A percentile compares a stretch with the other conserved stretches of the same genome.
Evolutionary conservation across 2,329 filamentous ascomycete species (phyloP).

Genomic region (Huntiella moniliformis): DNA sequence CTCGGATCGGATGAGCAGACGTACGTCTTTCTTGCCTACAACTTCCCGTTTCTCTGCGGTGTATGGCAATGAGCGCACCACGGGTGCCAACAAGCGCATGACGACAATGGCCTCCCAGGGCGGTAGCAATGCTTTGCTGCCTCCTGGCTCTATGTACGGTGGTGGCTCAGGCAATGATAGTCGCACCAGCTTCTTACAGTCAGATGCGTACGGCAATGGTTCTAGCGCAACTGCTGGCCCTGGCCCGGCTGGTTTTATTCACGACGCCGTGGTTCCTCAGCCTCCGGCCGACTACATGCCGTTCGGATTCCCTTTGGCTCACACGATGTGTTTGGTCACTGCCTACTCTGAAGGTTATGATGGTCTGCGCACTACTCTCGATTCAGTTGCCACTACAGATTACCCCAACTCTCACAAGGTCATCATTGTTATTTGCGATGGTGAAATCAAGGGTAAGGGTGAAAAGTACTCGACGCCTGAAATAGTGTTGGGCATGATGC

Average conservation of each 20-base stretch:
- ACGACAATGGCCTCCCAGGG: conserved; percentile 93
- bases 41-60: conserved; percentile 90
- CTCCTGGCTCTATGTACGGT: conserved; percentile 48
- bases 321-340: conserved; percentile 85
- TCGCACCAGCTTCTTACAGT: conserved; percentile 44
- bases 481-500: conserved; percentile 83
- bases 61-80: conserved; percentile 51
- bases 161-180: conserved; percentile 36
- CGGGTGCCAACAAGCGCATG: conserved; percentile 27
- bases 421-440: conserved; percentile 90
- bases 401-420: conserved; percentile 99
- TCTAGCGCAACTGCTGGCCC: conserved; percentile 45
- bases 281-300: conserved; percentile 95
- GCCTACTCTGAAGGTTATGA: conserved; percentile 92
- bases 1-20: conserved; percentile 58
- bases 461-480: conserved; percentile 78
- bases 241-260: conserved; percentile 85
- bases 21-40: conserved; percentile 75
- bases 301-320: conserved; percentile 84
- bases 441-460: conserved; percentile 90
- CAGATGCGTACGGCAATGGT: conserved; percentile 34
- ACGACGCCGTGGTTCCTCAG: conserved; percentile 87
- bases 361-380: conserved; percentile 79
- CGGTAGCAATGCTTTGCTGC: conserved; percentile 49
- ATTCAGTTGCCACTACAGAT: conserved; percentile 93